Conservation (phyloP, 202 grass and related monocot genomes). For the Digitaria exilis region DNA sequence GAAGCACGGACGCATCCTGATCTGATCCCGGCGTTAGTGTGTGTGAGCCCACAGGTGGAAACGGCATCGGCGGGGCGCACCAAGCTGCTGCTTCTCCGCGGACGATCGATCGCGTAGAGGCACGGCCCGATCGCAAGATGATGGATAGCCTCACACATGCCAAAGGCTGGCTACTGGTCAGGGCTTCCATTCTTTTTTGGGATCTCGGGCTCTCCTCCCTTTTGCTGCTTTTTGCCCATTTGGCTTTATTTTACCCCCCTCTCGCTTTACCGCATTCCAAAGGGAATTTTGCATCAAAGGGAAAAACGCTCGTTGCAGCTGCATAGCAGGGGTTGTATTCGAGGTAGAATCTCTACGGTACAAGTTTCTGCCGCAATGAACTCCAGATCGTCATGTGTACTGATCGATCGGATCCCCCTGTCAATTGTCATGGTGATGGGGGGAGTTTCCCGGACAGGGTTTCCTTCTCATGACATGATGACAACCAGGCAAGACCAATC, state of each 20-base stretch:
- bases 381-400: neutral
- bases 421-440: too few species aligned
- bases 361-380: neutral
- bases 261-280: slow-evolving; percentile 37
- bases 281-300: slow-evolving; percentile 27
- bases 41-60: neutral
- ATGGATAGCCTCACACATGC: neutral
- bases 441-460: too few species aligned
- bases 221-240: neutral
- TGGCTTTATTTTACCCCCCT: neutral
- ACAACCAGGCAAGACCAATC: neutral
- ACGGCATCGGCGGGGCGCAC: too few species aligned
- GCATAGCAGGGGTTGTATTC: neutral
- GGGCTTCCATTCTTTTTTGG: slow-evolving; percentile 32
- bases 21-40: too few species aligned
- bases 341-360: neutral
- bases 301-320: neutral
- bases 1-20: neutral
- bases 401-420: too few species aligned
- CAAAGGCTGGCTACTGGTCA: slow-evolving; percentile 8
- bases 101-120: neutral
- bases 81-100: neutral
- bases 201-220: slow-evolving; percentile 35
- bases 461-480: too few species aligned
- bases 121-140: neutral